phyloP scores from a whole-genome alignment of 2,329 filamentous ascomycete species.

The Alternaria arbusti region DNA sequence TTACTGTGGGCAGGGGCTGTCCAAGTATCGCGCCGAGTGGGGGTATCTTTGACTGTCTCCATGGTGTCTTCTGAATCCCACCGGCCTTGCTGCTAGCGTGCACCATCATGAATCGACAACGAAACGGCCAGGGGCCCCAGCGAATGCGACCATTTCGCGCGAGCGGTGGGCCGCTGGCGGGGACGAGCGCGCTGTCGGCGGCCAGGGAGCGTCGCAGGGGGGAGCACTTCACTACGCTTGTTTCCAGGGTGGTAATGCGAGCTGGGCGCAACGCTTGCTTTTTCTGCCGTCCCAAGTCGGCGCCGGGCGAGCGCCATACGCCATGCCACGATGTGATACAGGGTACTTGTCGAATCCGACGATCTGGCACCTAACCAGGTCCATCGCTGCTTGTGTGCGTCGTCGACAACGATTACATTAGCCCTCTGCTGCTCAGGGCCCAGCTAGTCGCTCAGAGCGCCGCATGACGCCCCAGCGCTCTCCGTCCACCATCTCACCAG shows the following conservation, averaged over 20 bases:
- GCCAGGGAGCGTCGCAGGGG: constrained; percentile 28
- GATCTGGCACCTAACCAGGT: constrained; percentile 48
- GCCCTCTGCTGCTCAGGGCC: constrained; percentile 39
- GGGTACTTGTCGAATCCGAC: constrained; percentile 48
- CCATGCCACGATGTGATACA: constrained; percentile 51
- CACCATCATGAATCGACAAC: constrained; percentile 39
- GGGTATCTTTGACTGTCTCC: constrained; percentile 36
- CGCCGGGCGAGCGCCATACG: constrained; percentile 37
- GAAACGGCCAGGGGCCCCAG: constrained; percentile 38
- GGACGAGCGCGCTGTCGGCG: constrained; percentile 21
- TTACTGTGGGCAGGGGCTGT: constrained; percentile 28
- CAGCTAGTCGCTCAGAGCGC: constrained; percentile 40
- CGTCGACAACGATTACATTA: constrained; percentile 44
- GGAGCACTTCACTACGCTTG: constrained; percentile 22
- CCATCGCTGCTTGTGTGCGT: constrained; percentile 34
- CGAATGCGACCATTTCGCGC: constrained; percentile 26
- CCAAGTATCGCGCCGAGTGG: constrained; percentile 24
- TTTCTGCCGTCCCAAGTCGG: constrained; percentile 38
- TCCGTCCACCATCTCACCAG: constrained; percentile 41
- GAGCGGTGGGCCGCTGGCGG: constrained; percentile 24
- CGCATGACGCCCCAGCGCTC: constrained; percentile 45
- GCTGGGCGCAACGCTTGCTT: constrained; percentile 30
- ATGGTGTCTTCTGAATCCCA: constrained; percentile 35
- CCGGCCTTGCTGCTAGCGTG: constrained; percentile 22
- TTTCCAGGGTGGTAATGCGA: constrained; percentile 35